Base-by-base conservation (phyloP, 108 stramenopile species). In the Discostella stelligeroides region DNA sequence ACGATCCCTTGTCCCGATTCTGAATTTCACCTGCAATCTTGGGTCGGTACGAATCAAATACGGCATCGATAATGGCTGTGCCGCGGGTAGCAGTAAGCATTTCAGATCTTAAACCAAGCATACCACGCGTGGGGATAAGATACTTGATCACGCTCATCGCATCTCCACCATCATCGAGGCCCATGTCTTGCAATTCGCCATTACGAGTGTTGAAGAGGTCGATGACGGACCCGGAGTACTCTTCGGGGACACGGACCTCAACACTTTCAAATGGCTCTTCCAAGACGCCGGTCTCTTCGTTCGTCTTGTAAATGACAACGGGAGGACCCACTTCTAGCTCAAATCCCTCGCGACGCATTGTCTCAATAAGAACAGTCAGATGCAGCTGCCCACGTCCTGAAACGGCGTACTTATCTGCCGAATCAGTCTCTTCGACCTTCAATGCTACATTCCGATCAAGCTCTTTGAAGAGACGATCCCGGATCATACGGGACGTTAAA, bases 321-420 rank as follows among this genome's bases (percentile, higher is more conserved):
- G 99, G 99, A 8, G 99, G 98, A 9, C 97, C 97, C 49, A 99
- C 91, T 55, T 97, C 92, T 28, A 99, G 75, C 82, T 99, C 99
- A 67, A 98, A 99, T 67, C 99, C 99, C 79, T 99, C 99, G 59
- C 99, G 95, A 37, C 99, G 87, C 98, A 99, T 98, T 46, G 84
- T 98, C 84, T 99, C 99, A 54, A 99, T 95, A 40, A 99, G 85
- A 18, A 99, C 98, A 23, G 98, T 98, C 62, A 99, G 84, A 82
- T 99, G 99, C 42, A 99, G 82, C 73, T 98, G 98, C 24, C 99
- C 99, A 46, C 99, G 91, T 39, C 99, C 99, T 13, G 89, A 92
- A 12, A 99, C 98, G 73, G 96, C 92, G 67, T 95, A 98, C 24
- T 89, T 82, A 63, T 98, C 99, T 2, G 95, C 94, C 25, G 93